These are phyloP conservation scores for Dillenia turbinata DNA, from an alignment of 164 flowering plant species.

Conservation along the genomic window DNA sequence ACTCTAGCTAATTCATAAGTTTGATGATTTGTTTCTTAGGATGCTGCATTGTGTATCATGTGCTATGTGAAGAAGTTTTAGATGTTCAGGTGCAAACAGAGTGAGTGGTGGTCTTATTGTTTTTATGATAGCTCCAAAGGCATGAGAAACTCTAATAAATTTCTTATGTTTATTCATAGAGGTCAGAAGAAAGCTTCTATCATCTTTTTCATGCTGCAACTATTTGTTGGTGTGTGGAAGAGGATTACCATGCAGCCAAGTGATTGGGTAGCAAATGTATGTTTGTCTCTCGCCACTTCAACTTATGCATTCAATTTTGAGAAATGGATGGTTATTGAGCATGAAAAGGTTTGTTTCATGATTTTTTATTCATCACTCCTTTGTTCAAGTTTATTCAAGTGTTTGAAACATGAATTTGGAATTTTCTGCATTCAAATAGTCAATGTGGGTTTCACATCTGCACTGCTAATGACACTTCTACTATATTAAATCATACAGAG, in stretches of 20 bases:
- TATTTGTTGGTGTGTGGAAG: conserved; percentile 64
- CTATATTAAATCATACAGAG: no score
- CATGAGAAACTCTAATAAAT: not conserved
- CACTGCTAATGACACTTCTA: no score
- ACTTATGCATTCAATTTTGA: conserved; percentile 77
- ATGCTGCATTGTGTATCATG: no score
- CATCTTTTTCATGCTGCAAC: conserved; percentile 70
- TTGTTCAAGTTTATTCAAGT: not conserved
- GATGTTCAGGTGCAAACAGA: no score
- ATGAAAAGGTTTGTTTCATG: conserved; percentile 68
- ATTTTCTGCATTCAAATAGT: no score
- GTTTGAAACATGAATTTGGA: not conserved
- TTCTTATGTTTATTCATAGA: conserved; percentile 33
- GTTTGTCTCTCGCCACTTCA: conserved; percentile 69
- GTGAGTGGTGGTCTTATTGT: no score
- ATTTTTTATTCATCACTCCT: conserved; percentile 5
- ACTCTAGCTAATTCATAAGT: no score
- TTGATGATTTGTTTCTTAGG: no score
- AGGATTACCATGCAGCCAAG: conserved; percentile 42
- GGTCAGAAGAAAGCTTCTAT: conserved; percentile 73
- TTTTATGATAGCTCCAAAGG: not conserved
- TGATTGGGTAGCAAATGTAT: conserved; percentile 52
- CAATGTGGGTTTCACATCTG: no score
- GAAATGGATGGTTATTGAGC: conserved; percentile 80
- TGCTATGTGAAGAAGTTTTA: no score